These are phyloP conservation scores for Arthrobotrys megalospora DNA, from an alignment of 2,329 filamentous ascomycete genomes.

Conservation along the genomic window DNA sequence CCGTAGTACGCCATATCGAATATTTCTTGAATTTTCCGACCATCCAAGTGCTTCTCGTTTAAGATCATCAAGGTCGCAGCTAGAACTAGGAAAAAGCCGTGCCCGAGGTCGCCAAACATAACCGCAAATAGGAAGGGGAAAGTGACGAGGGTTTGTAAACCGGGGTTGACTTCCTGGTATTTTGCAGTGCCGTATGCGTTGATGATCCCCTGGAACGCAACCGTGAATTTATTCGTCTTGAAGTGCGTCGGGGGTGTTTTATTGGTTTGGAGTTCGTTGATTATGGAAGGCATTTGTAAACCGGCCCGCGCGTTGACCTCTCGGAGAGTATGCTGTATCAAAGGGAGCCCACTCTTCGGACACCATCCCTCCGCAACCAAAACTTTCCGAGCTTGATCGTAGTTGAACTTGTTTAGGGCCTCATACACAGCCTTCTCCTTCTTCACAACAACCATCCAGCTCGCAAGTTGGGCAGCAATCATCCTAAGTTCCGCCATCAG, in stretches of 20 bases:
- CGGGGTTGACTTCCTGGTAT: conserved; percentile 97
- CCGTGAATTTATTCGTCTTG: conserved; percentile 98
- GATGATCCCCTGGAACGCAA: conserved; percentile 98
- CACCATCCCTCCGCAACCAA: conserved; percentile 98
- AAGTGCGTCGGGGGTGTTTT: conserved; percentile 98
- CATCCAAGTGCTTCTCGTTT: conserved; percentile 85
- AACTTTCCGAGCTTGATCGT: conserved; percentile 94
- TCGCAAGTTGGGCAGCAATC: conserved; percentile 90
- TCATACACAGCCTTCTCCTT: conserved; percentile 99
- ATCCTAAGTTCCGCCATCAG: conserved; percentile 92
- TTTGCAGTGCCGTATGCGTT: conserved; percentile 98
- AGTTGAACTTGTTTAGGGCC: conserved; percentile 95
- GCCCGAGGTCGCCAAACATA: conserved; percentile 99
- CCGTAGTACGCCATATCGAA: conserved; percentile 99
- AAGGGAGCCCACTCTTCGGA: conserved; percentile 87
- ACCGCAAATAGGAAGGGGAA: conserved; percentile 99
- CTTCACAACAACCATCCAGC: conserved; percentile 97
- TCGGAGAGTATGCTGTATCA: conserved; percentile 93
- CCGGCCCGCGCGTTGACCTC: conserved; percentile 97
- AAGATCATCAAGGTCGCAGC: conserved; percentile 94
- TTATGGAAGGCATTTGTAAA: conserved; percentile 96
- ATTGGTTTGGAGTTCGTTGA: conserved; percentile 96
- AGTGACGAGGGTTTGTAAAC: conserved; percentile 93
- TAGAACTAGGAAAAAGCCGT: conserved; percentile 88
- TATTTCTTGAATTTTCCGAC: conserved; percentile 94